phyloP scores from a whole-genome alignment of 768 basidiomycete species.

The Boletus vinaceobasis region DNA sequence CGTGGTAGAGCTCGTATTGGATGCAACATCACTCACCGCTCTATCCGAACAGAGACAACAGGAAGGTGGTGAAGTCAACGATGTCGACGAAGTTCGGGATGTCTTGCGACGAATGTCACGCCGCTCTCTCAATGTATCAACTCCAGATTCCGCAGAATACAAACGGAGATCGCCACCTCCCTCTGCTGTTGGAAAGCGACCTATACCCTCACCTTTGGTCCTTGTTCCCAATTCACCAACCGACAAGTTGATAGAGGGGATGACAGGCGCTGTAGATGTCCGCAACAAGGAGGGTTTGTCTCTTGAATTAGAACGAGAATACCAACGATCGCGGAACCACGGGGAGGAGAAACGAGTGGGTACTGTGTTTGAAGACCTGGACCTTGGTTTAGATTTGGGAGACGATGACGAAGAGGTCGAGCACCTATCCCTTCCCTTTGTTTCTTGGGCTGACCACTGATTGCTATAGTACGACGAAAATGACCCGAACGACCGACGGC shows the following conservation, averaged over 20 bases:
- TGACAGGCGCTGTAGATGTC: constrained; percentile 7
- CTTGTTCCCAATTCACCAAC: constrained; percentile 39
- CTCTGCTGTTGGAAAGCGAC: constrained; percentile 35
- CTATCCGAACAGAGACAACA: constrained; percentile 26
- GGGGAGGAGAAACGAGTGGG: constrained; percentile 45
- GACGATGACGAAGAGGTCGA: constrained; percentile 44
- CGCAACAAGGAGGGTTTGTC: constrained; percentile 17
- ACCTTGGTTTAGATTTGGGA: constrained; percentile 41
- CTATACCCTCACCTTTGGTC: constrained; percentile 57
- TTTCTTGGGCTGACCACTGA: constrained; percentile 14
- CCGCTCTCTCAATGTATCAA: constrained; percentile 31
- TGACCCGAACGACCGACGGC: constrained; percentile 71
- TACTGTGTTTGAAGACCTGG: constrained; percentile 44
- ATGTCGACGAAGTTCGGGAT: constrained; percentile 33
- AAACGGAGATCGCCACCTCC: constrained; percentile 36
- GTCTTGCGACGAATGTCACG: constrained; percentile 41
- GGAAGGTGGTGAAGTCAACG: constrained; percentile 32
- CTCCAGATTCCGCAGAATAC: constrained; percentile 39
- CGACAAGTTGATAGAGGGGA: constrained; percentile 28
- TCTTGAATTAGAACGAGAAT: constrained; percentile 30
- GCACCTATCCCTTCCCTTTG: constrained; percentile 10
- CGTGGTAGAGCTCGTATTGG: constrained; percentile 51
- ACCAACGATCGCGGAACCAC: constrained; percentile 30
- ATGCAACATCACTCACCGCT: constrained; percentile 36
- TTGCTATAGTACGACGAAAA: constrained; percentile 56